These are phyloP conservation scores for Globisporangium solare DNA, from an alignment of 352 stramenopile species.

Conservation along the genomic window DNA sequence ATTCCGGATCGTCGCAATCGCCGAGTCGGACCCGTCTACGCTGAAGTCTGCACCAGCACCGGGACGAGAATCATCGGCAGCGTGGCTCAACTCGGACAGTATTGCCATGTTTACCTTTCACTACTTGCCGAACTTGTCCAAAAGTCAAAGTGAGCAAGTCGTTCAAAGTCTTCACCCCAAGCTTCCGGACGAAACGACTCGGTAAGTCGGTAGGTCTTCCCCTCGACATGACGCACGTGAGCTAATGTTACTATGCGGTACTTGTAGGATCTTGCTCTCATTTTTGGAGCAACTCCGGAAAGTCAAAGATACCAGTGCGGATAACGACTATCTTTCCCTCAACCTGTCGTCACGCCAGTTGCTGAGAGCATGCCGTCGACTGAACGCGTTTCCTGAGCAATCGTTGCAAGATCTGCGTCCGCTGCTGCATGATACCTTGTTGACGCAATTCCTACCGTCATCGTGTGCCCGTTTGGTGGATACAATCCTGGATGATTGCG, in stretches of 20 bases:
- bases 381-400: slow-evolving; percentile 64
- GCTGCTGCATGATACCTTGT: slow-evolving; percentile 69
- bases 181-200: slow-evolving; percentile 46
- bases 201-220: slow-evolving; percentile 22
- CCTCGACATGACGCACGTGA: background rate
- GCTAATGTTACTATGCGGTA: background rate
- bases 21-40: slow-evolving; percentile 41
- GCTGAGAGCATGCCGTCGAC: slow-evolving; percentile 53
- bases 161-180: slow-evolving; percentile 44
- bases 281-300: slow-evolving; percentile 52
- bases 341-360: slow-evolving; percentile 65
- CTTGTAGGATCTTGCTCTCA: slow-evolving; percentile 40
- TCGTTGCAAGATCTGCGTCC: slow-evolving; percentile 56
- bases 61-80: slow-evolving; percentile 40
- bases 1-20: slow-evolving; percentile 88
- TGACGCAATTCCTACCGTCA: slow-evolving; percentile 69
- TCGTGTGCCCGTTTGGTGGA: slow-evolving; percentile 48
- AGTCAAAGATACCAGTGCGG: slow-evolving; percentile 33
- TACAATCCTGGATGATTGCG: slow-evolving; percentile 43
- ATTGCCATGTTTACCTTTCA: slow-evolving; percentile 82
- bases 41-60: slow-evolving; percentile 23
- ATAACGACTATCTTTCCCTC: slow-evolving; percentile 44
- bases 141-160: slow-evolving; percentile 41
- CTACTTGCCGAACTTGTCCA: slow-evolving; percentile 33
- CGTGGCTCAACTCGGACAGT: slow-evolving; percentile 73